These are phyloP conservation scores for Kazachstania sp. DNA, from an alignment of 1,139 yeast species.

Conservation along the genomic window DNA sequence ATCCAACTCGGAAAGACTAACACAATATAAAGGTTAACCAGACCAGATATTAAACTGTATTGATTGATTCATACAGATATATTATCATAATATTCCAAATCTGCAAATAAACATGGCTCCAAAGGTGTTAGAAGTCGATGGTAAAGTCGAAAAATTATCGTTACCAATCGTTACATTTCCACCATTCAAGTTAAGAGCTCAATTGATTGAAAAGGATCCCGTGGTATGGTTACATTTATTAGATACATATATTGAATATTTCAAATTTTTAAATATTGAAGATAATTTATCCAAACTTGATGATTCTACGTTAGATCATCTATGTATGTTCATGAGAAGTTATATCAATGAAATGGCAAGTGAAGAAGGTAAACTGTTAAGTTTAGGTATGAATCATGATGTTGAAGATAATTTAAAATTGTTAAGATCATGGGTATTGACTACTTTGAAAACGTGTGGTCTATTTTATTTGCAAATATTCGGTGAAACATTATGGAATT, in stretches of 20 bases:
- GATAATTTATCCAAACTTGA: slow-evolving; percentile 34
- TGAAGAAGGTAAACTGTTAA: slow-evolving; percentile 51
- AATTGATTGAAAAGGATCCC: slow-evolving; percentile 70
- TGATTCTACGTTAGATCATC: slow-evolving; percentile 49
- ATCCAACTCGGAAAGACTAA: not conserved
- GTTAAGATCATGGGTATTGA: slow-evolving; percentile 45
- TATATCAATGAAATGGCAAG: slow-evolving; percentile 53
- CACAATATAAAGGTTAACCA: not conserved
- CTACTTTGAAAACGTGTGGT: slow-evolving; percentile 45
- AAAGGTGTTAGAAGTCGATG: slow-evolving; percentile 22
- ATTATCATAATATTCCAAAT: too few species aligned
- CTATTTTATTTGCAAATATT: slow-evolving; percentile 46
- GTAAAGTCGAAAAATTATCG: slow-evolving; percentile 16
- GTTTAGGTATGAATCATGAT: slow-evolving; percentile 64
- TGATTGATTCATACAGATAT: too few species aligned
- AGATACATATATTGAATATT: slow-evolving; percentile 49
- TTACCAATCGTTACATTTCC: slow-evolving; percentile 64
- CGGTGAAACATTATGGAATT: slow-evolving; percentile 57
- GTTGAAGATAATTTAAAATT: slow-evolving; percentile 44
- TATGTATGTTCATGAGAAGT: slow-evolving; percentile 46
- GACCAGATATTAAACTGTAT: too few species aligned
- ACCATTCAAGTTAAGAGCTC: slow-evolving; percentile 62
- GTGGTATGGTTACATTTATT: slow-evolving; percentile 70
- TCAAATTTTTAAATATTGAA: slow-evolving; percentile 35
- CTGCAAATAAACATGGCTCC: not conserved